Base-by-base conservation (phyloP, 2,329 filamentous ascomycete genomes). In the Teratosphaeria nubilosa region DNA sequence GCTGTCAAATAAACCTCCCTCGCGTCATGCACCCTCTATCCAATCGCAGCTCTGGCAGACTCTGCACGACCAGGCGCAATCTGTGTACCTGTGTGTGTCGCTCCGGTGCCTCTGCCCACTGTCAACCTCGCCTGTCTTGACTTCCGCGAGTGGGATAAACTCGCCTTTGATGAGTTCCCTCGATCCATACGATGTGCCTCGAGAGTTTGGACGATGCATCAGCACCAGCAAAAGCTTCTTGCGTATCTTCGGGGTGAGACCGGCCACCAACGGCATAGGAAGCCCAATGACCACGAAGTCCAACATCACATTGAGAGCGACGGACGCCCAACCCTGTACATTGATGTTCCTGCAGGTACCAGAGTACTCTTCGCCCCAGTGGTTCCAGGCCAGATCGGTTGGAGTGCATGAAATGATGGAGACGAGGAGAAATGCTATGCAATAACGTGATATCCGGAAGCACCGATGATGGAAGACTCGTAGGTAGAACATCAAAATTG, bases 401-500 rank as follows among this genome's bases (percentile, higher is more conserved):
- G 60, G 60, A 27, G n/a, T 20, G 31, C 60, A 62, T 22, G 60
- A 54, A 37, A 59, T 58, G 11, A 60, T 56, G 5, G 59, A 60
- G 10, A 60, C 59, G 56, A 60, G 32, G 3, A 60, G 22, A 20
- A 60, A 60, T 6, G 59, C 56, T 10, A 60, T 56, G 32, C 59
- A 56, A 30, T 67, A 65, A 53, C 66, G 67, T 13, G 62, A 62
- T 16, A 64, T 61, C 30, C 68, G 67, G 52, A 73, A 71, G 27
- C 59, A 60, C 16, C 63, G 58, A 14, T 70, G 59, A 16, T 64
- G 64, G 52, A 73, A 75, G 50, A 73, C 69, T 48, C 71, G 69
- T 41, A 70, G 65, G 60, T 73, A 72, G 9, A 70, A 65, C 25
- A 65, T 65, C 9, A 71, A 62, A 30, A 73, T 67, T 3, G 70